Base-by-base conservation (phyloP, 2,329 filamentous ascomycete genomes). In the Diaporthe aspalathi region DNA sequence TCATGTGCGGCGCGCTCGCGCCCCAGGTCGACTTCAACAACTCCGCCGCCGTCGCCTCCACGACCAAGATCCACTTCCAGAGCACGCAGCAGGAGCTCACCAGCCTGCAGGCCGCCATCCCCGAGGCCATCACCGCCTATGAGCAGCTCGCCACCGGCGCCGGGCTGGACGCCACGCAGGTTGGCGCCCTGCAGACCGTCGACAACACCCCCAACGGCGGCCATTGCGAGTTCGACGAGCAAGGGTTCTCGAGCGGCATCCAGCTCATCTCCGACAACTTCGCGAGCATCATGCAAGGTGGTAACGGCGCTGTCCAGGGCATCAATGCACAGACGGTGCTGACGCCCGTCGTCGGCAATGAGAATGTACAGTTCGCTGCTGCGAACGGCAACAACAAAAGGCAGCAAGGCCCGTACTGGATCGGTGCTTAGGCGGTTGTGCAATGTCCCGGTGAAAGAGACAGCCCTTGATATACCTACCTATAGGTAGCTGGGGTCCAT, bases 211-310 rank as follows among this genome's bases (percentile, higher is more conserved):
- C 88, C 2, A 79, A 81, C 27, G 87, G 87, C 47, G 88, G 87
- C 0, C 88, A 90, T 77, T 90, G 88, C 79, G 87, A 83, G 67
- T 90, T 90, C 71, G 88, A 90, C 76, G 85, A 80, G 16, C 73
- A 84, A 75, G 85, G 79, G 12, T 90, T 90, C 73, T 84, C 85
- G 12, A 83, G 81, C n/a, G 87, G 88, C 14, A 84, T 90, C 40
- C 87, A 90, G 80, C 80, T 88, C n/a, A 84, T 90, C 80, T 80
- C 85, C 11, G 80, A 85, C 38, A 87, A 83, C 73, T 90, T 84
- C 77, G 81, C 82, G 3, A 84, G 83, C 68, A 81, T 90, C 20
- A 84, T 90, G 79, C 85, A 86, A 74, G 85, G 86, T 43, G 86
- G 86, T 0, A 81, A 84, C 68, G 88, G 88, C 2, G 74, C 81